Evolutionary conservation across 73 alveolate species (phyloP).

Genomic region (Tetrahymena malaccensis): DNA sequence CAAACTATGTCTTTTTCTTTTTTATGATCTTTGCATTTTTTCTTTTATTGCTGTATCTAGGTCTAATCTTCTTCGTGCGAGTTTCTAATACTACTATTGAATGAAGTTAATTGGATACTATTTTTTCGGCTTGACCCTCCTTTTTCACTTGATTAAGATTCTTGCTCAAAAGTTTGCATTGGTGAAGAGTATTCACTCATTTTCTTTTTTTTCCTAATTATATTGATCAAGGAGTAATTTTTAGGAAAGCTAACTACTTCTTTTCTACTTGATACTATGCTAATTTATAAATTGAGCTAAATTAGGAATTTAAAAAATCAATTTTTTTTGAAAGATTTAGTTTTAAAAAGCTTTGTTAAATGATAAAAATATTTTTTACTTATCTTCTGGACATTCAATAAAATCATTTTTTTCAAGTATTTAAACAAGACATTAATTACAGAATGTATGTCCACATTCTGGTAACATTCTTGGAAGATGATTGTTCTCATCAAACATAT

Average conservation of each 20-base stretch:
- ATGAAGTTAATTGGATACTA: not conserved
- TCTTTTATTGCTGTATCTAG: not conserved
- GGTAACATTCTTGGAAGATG: slow-evolving; percentile 56
- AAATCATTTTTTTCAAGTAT: slow-evolving; percentile 30
- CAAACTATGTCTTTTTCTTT: slow-evolving; percentile 66
- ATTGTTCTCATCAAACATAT: not conserved
- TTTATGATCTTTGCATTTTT: slow-evolving; percentile 9
- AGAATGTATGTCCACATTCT: slow-evolving; percentile 61
- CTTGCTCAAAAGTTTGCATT: not conserved
- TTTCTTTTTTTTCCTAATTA: not conserved
- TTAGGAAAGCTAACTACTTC: not conserved
- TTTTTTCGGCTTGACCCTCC: not conserved
- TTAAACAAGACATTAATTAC: slow-evolving; percentile 39
- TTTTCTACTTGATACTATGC: not conserved
- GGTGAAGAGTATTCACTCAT: not conserved
- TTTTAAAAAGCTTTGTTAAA: not conserved
- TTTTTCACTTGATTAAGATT: not conserved
- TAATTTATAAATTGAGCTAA: not conserved
- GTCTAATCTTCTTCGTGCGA: not conserved
- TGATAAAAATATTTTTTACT: not conserved
- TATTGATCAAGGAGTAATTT: not conserved
- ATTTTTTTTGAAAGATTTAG: not conserved
- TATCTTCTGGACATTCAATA: slow-evolving; percentile 46
- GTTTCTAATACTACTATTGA: not conserved
- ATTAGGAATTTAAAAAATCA: not conserved